Percentiles rank a stretch among this genome's conserved stretches.
phyloP scores from a whole-genome alignment of 225 moss, liverwort and hornwort species.

The Physcomitrium patens region DNA sequence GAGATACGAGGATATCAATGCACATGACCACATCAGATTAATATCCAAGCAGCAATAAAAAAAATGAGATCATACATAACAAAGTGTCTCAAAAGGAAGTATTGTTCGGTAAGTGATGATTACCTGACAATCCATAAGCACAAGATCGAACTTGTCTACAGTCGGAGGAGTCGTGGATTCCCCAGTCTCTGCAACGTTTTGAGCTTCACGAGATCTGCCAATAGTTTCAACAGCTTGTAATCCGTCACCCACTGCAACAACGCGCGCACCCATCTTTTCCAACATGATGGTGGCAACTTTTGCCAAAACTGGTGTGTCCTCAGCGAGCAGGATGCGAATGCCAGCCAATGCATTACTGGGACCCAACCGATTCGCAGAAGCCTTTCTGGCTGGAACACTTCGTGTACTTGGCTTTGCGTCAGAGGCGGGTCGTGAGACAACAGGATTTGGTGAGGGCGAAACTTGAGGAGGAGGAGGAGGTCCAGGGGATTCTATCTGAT shows the following conservation, averaged over 20 bases:
- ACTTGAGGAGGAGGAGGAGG: not conserved
- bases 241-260: conserved; percentile 76
- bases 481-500: conserved; percentile 7
- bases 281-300: conserved; percentile 85
- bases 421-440: conserved; percentile 13
- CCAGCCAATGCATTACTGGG: conserved; percentile 64
- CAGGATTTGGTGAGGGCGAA: conserved; percentile 12
- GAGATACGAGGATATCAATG: too few relatives aligned
- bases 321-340: conserved; percentile 81
- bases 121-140: conserved; percentile 98
- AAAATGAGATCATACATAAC: not conserved
- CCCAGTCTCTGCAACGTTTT: conserved; percentile 4
- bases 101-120: not conserved
- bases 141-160: conserved; percentile 63
- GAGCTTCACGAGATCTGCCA: conserved; percentile 57
- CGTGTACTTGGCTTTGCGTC: conserved; percentile 34
- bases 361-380: conserved; percentile 34
- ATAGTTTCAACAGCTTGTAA: conserved; percentile 77
- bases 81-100: not conserved
- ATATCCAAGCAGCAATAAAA: not conserved
- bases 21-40: too few relatives aligned
- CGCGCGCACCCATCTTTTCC: conserved; percentile 77
- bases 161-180: conserved; percentile 3
- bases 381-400: conserved; percentile 30
- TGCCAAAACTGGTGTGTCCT: conserved; percentile 83